Conservation (phyloP, 2,329 filamentous ascomycete genomes). For the Helotiales sp. region DNA sequence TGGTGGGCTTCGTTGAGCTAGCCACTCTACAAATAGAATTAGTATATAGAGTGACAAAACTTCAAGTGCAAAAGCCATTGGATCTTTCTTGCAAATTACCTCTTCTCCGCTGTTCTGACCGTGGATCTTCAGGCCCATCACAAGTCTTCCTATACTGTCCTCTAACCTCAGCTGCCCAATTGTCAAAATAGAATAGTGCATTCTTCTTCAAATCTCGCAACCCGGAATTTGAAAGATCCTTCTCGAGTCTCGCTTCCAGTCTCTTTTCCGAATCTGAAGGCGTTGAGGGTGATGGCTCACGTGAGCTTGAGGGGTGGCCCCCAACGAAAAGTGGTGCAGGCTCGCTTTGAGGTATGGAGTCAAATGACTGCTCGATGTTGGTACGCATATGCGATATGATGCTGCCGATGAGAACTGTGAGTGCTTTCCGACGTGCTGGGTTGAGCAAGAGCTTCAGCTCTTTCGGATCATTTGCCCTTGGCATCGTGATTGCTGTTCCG, state of each 20-base stretch:
- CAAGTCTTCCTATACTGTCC: constrained; percentile 68
- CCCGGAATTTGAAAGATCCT: constrained; percentile 23
- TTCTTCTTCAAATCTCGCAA: constrained; percentile 46
- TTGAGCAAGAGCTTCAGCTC: constrained; percentile 49
- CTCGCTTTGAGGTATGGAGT: constrained; percentile 8
- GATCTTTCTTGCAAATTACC: neutral
- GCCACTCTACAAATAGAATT: too few relatives aligned
- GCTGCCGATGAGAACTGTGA: constrained; percentile 51
- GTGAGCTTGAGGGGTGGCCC: neutral
- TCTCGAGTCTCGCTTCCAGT: constrained; percentile 26
- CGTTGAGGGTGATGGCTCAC: neutral
- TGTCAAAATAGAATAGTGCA: constrained; percentile 69
- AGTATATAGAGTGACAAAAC: too few relatives aligned
- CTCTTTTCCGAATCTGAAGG: constrained; percentile 12
- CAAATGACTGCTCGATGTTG: constrained; percentile 45
- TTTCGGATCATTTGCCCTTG: constrained; percentile 26
- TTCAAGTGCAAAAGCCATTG: neutral
- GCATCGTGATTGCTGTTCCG: constrained; percentile 19
- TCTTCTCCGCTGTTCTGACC: constrained; percentile 45
- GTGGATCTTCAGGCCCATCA: constrained; percentile 46
- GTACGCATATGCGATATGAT: constrained; percentile 56
- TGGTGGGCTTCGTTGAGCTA: constrained; percentile 25
- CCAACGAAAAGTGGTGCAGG: constrained; percentile 25
- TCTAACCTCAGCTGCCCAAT: constrained; percentile 76
- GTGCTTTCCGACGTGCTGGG: constrained; percentile 49